Evolutionary conservation across 2,329 filamentous ascomycete species (phyloP), one percentile per base, ranked within the genome.

Genomic region (Colletotrichum australisinense): DNA sequence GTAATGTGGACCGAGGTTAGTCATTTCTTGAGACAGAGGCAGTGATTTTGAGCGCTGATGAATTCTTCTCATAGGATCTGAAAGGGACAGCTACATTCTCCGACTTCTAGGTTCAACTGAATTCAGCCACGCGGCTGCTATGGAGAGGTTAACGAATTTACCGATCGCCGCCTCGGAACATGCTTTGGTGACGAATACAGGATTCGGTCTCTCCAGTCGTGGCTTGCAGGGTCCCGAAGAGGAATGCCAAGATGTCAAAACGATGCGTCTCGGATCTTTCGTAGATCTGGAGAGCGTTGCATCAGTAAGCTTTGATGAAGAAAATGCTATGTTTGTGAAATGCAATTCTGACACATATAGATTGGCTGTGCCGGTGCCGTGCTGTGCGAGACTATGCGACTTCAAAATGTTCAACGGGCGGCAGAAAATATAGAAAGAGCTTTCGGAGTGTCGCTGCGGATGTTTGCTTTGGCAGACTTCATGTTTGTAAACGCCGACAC

Each of bases 301-400:
- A 14, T 94, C 95, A 2, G 92, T 94, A 80, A 76, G 84, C 79
- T 38, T 5, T 5, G 9, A 67, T 66, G 11, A 42, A 46, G 8
- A 8, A 35, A 35, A 28, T 62, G 35, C 38, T 30, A n/a, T 3
- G 16, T 14, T 3, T 3, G 5, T 19, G 1, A 19, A 22, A 26
- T 35, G 11, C 5, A 16, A 5, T 24, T 32, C 64, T 68, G 9
- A 66, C 53, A 12, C 1, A 6, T 9, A 1, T 53, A 92, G 85
- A 86, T 97, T 60, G 94, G 94, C 3, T 98, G 97, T 82, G 93
- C 93, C 30, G 95, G 95, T n/a, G 95, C 95, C 30, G 84, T 98
- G 2, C 83, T 98, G n/a, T 88, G 89, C 5, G 94, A 97, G 76
- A 82, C 98, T 28, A 91, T 94, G 77, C 91, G 94, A n/a, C 16